Base-by-base conservation (phyloP, 441 rosid genomes). In the Eruca vesicaria region DNA sequence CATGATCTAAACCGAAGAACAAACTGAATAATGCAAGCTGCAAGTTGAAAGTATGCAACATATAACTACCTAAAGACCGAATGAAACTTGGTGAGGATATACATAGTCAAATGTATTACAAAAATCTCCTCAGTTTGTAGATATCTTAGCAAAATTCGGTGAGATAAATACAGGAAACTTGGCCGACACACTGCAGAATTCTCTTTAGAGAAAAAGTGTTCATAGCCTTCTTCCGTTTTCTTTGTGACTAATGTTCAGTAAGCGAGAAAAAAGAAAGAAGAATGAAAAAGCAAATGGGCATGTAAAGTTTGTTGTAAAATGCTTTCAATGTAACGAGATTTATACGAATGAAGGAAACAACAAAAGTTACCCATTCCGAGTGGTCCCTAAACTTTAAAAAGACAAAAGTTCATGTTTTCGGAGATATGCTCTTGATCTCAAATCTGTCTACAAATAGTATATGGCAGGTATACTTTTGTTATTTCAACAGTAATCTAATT, bases 11-110 rank as follows among this genome's bases (percentile, higher is more conserved):
- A n/a, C n/a, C n/a, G n/a, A n/a, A n/a, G n/a, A n/a, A n/a, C n/a
- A n/a, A n/a, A n/a, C n/a, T n/a, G n/a, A n/a, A n/a, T n/a, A 94
- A 94, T 84, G 98, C 98, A 32, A 90, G 94, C 80, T 96, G 99
- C 86, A 96, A 96, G 72, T 91, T 96, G 65, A 96, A 94, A 86
- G 89, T 96, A n/a, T 96, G 99, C 15, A 5, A 41, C 48, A 41
- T 41, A 41, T 41, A 41, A 41, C 48, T 41, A 41, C 15, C 48
- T 41, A 38, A 41, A 15, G 48, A 41, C 16, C 48, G 2, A 41
- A 41, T 41, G 12, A 41, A 41, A 41, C 48, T 41, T 41, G 48
- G 48, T 41, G 48, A 38, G 45, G n/a, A 38, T 38, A 38, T 38
- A 11, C 48, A 41, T 41, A 41, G 48, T 41, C 48, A 41, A 41